Evolutionary conservation across 768 basidiomycete species (phyloP), one percentile per base, ranked within the genome.

Genomic region (Paxillus involutus): DNA sequence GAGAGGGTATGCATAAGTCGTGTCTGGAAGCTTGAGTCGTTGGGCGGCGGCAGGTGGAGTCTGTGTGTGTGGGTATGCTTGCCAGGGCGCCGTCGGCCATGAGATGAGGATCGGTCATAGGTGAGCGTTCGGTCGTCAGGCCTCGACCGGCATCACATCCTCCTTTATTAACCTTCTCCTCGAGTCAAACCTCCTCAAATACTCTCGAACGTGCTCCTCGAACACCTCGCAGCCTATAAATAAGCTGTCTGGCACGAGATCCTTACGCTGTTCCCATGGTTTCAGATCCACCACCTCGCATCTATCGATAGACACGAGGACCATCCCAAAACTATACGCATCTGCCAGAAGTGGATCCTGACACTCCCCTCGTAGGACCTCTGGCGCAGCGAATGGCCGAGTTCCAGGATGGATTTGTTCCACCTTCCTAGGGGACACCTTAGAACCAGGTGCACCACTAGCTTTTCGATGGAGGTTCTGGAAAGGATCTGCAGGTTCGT

Each of bases 331-430:
- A 66, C 86, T 86, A 66, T 92, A 92, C 46, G 90, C 90, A 65
- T 92, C 90, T 9, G 90, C 90, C 26, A 92, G 76, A 41, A 83
- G 77, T 29, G 89, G 83, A 60, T 92, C 90, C 59, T 76, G 73
- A 63, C 90, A 92, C 64, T 91, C 89, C 41, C 86, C 89, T 17
- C 90, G 79, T 50, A 91, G 70, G 30, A 92, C 83, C 67, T 92
- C 90, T 5, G 90, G 90, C 0, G 90, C 90, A 9, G 82, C 84
- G 68, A 91, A 92, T 24, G 90, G 90, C 4, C 90, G 81, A 32
- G 90, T 92, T 2, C 90, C 90, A 3, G 89, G 89, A 60, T 89
- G 88, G 46, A 92, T 92, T 65, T 90, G 88, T 67, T 92, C 90
- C 11, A 80, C 69, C 58, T 78, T 80, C 11, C 72, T 75, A 16